Base-by-base conservation (phyloP, 169 alveolate genomes). In the Cryptosporidium bovis region DNA sequence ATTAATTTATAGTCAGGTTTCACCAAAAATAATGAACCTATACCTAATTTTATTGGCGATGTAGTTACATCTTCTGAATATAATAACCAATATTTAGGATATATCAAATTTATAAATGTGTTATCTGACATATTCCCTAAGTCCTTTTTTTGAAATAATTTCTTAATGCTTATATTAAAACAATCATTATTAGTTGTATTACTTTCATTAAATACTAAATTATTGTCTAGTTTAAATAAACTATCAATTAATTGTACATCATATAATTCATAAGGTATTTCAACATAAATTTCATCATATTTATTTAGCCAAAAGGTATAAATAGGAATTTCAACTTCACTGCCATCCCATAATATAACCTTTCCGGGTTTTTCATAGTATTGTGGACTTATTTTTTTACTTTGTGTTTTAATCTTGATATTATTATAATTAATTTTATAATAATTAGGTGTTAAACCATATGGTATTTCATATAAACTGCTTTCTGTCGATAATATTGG, bases 1-100 rank as follows among this genome's bases (percentile, higher is more conserved):
- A 77, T 77, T 10, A 77, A 62, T 5, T 58, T 24, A 48, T 77
- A 77, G 18, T 62, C 87, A 27, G 87, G 87, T 51, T 77, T 77
- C 24, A 77, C 56, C 34, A 77, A 33, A 62, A 77, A 77, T 62
- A 77, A 16, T 13, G 87, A 77, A 31, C 77, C 87, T 2, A 62
- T 77, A 44, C 87, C 87, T 15, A 62, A 20, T 36, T 68, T 56
- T 27, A 56, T 20, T 24, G 87, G 58, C 0, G 64, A 77, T n/a
- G 71, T 77, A 1, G 64, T 77, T 27, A 66, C 71, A 77, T 77
- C 87, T 3, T 77, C 87, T 3, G 87, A 77, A 18, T 44, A 77
- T 44, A 56, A 77, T 10, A 60, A 56, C 87, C 87, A 77, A 29
- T 64, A 53, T 46, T 62, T 56, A 18, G 87, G 87, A 40, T 44